These are phyloP conservation scores for Botrytis deweyae DNA, from an alignment of 2,329 filamentous ascomycete genomes.

Conservation along the genomic window DNA sequence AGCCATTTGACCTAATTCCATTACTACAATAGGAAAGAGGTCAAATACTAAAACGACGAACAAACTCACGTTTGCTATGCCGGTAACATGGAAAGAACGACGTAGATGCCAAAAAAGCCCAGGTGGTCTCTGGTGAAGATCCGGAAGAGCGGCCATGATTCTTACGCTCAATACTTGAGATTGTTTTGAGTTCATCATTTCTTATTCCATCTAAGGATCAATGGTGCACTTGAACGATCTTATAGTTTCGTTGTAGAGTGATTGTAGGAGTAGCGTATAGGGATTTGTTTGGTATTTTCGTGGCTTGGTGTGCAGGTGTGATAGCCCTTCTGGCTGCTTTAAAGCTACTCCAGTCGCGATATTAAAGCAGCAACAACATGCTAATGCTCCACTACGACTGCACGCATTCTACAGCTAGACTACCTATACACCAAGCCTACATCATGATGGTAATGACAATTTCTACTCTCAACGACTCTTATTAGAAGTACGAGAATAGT, in stretches of 20 bases:
- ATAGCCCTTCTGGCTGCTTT: background rate
- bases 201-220: rapidly evolving
- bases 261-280: background rate
- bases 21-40: background rate
- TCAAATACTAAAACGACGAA: background rate
- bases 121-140: background rate
- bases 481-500: background rate
- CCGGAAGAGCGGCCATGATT: background rate
- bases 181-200: background rate
- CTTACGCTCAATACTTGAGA: background rate
- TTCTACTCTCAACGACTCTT: background rate
- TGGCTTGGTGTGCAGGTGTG: too few relatives aligned
- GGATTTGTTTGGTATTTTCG: background rate
- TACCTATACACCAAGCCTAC: background rate
- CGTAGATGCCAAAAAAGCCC: background rate
- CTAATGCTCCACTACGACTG: background rate
- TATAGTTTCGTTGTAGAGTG: background rate
- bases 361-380: background rate
- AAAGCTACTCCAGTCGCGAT: rapidly evolving
- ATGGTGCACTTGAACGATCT: background rate
- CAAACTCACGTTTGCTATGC: background rate
- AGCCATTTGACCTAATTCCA: too few relatives aligned
- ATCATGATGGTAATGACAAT: background rate
- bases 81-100: background rate
- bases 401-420: background rate